Base-by-base conservation (phyloP, 2,329 filamentous ascomycete genomes). In the Colletotrichum limetticola region DNA sequence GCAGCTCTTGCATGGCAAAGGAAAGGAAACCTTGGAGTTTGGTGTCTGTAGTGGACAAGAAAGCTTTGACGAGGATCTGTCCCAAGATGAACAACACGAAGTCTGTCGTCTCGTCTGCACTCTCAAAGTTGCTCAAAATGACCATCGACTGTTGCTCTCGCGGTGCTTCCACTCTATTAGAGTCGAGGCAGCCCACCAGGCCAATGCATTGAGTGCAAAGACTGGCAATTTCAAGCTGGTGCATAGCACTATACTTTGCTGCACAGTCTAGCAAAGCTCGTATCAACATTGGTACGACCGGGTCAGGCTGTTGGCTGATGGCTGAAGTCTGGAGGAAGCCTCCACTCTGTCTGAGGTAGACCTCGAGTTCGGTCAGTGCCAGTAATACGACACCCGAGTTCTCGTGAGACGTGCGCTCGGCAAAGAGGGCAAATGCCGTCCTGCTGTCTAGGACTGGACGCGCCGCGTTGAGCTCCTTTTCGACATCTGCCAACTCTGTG, bases 1-100 rank as follows among this genome's bases (percentile, higher is more conserved):
- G 88, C 53, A 98, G 88, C 78, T 97, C 93, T 82, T 99, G 97
- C 91, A 99, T 98, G 2, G 93, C 94, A 82, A 94, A 99, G 1
- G 96, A 96, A 22, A 99, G 87, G 79, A 97, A 98, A 0, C 95
- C 95, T 81, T 98, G 97, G 6, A 95, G 89, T 75, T 91, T 92
- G 2, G 95, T 93, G 80, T 98, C 97, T 0, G 93, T 97, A 1
- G 94, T 93, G 1, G 96, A 97, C 56, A 97, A 86, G 79, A 99
- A 99, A 0, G 95, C 93, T 74, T 95, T 95, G 30, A 98, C 95
- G 12, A 99, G 86, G 8, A 98, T 93, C 79, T 97, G 90, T 78
- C 98, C 93, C 19, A 99, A 87, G 59, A 98, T 87, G 78, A 95
- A 95, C 53, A 97, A 87, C 8, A 95, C 91, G 81, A 98, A 99